phyloP scores from a whole-genome alignment of 768 basidiomycete species.

The Collybia sordida region DNA sequence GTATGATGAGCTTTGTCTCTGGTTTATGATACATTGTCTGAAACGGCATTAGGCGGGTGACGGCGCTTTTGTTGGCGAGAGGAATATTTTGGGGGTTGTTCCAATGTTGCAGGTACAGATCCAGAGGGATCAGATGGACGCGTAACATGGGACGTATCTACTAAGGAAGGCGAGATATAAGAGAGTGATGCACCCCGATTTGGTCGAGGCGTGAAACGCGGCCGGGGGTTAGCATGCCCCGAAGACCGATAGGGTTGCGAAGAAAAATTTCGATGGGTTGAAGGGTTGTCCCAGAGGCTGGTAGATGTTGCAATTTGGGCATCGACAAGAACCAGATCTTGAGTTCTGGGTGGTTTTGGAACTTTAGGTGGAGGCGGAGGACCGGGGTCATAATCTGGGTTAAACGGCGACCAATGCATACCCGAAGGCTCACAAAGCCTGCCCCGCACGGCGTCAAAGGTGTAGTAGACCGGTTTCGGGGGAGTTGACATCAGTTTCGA shows the following conservation, averaged over 20 bases:
- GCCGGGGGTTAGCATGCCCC: neutral
- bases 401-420: slow-evolving; percentile 51
- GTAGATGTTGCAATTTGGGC: neutral
- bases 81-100: no score
- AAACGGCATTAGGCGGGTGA: no score
- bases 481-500: slow-evolving; percentile 29
- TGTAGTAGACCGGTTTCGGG: slow-evolving; percentile 46
- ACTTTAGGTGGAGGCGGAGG: slow-evolving; percentile 54
- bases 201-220: neutral
- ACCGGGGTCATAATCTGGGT: slow-evolving; percentile 73
- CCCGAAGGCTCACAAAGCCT: slow-evolving; percentile 42
- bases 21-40: no score
- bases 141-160: no score
- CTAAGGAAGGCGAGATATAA: neutral
- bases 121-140: no score
- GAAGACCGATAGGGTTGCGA: neutral
- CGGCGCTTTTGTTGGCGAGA: no score
- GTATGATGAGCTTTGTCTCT: no score
- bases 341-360: slow-evolving; percentile 19
- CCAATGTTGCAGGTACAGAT: no score
- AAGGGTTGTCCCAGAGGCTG: neutral
- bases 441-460: slow-evolving; percentile 55
- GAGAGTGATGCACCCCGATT: neutral
- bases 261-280: neutral
- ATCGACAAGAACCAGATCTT: slow-evolving; percentile 6